These are phyloP conservation scores for Backusella tarrabulga DNA, from an alignment of 192 early-diverging fungal species.

Conservation along the genomic window DNA sequence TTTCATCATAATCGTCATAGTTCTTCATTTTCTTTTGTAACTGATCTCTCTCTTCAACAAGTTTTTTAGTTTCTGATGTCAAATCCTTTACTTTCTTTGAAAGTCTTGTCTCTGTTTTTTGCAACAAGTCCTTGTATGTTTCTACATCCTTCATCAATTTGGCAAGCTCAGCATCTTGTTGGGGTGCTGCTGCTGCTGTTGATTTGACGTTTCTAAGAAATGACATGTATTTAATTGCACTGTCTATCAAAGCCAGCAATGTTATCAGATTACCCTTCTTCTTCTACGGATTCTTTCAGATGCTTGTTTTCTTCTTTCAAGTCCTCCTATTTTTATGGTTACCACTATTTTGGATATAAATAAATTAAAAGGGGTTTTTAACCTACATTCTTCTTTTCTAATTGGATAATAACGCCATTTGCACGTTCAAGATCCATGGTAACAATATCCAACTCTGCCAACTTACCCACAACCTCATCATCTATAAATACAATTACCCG, in stretches of 20 bases:
- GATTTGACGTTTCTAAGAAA: background rate
- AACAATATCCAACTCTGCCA: slow-evolving; percentile 90
- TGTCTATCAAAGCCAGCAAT: background rate
- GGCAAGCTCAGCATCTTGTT: slow-evolving; percentile 43
- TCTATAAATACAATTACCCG: slow-evolving; percentile 35
- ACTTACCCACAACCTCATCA: slow-evolving; percentile 74
- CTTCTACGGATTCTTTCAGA: slow-evolving; percentile 7
- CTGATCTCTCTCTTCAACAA: slow-evolving; percentile 54
- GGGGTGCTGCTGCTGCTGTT: background rate
- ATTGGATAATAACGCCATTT: slow-evolving; percentile 62
- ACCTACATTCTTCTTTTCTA: slow-evolving; percentile 68
- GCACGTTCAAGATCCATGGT: slow-evolving; percentile 82
- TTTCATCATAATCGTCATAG: slow-evolving; percentile 82
- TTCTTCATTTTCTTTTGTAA: slow-evolving; percentile 54
- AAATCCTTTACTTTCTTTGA: slow-evolving; percentile 46
- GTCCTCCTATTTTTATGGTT: slow-evolving; percentile 23
- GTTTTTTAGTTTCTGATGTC: slow-evolving; percentile 39
- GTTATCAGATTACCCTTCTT: slow-evolving; percentile 1
- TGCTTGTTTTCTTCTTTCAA: slow-evolving; percentile 43
- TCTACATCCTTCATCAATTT: slow-evolving; percentile 46
- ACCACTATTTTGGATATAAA: background rate
- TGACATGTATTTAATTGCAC: background rate
- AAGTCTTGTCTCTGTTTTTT: slow-evolving; percentile 38
- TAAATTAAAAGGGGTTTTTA: background rate
- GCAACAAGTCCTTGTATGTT: slow-evolving; percentile 38